Conservation (phyloP, 306 rosid genomes). For the Corylus heterophylla region DNA sequence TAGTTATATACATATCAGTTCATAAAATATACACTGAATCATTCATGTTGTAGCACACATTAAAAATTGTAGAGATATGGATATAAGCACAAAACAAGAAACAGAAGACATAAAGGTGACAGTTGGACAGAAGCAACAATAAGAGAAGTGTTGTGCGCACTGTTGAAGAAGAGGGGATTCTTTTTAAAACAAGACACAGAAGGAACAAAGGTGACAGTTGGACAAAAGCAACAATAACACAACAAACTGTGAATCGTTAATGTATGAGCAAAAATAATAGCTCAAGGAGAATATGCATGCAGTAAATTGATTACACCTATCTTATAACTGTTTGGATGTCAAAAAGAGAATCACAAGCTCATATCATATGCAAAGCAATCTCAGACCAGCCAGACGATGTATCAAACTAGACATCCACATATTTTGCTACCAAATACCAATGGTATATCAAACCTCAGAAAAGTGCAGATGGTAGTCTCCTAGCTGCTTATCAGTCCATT, state of each 20-base stretch:
- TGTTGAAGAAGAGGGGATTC: too few species aligned
- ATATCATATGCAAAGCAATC: not conserved
- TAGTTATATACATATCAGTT: not conserved
- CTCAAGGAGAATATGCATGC: not conserved
- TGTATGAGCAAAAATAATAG: not conserved
- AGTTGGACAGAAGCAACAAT: not conserved
- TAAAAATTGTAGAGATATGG: not conserved
- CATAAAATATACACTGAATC: not conserved
- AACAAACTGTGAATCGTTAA: not conserved
- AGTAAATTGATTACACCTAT: not conserved
- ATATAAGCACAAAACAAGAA: not conserved
- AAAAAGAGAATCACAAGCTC: not conserved
- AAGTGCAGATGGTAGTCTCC: constrained; percentile 94
- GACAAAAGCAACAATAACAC: not conserved
- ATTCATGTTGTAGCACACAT: not conserved
- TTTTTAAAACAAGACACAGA: not conserved
- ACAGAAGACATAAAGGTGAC: not conserved
- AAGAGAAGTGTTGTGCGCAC: not conserved
- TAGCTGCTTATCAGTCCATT: constrained; percentile 87
- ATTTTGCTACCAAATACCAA: constrained; percentile 24
- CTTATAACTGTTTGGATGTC: not conserved
- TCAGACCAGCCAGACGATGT: not conserved
- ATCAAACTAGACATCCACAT: not conserved
- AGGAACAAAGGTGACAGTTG: not conserved
- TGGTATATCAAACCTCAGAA: constrained; percentile 64